Evolutionary conservation across 1,139 yeast species (phyloP).

Genomic region (Candida glucosophila): DNA sequence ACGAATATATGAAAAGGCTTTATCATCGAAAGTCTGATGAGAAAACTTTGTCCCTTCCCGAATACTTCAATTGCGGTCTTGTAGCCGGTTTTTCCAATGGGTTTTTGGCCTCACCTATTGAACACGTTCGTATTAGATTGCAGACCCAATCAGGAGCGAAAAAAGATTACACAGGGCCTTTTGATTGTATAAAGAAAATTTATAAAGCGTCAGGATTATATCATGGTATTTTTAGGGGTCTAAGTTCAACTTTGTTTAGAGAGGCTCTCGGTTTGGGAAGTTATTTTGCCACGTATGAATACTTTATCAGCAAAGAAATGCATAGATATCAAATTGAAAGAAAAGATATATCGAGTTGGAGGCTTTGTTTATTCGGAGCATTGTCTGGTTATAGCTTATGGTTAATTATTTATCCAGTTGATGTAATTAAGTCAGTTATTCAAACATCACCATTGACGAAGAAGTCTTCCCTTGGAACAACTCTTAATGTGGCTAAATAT

Average conservation of each 20-base stretch:
- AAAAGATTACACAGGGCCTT: conserved; percentile 58
- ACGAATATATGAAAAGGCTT: conserved; percentile 84
- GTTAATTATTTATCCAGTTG: conserved; percentile 75
- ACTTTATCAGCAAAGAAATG: conserved; percentile 62
- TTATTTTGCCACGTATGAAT: conserved; percentile 84
- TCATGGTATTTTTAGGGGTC: conserved; percentile 67
- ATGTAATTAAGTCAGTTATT: conserved; percentile 75
- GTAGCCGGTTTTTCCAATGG: conserved; percentile 89
- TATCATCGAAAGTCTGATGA: conserved; percentile 39
- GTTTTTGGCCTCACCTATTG: conserved; percentile 83
- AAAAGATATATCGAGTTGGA: conserved; percentile 74
- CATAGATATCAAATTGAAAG: conserved; percentile 32
- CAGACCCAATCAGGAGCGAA: conserved; percentile 66
- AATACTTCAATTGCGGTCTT: conserved; percentile 74
- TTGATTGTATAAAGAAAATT: conserved; percentile 64
- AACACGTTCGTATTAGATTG: conserved; percentile 82
- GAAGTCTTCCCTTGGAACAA: conserved; percentile 37
- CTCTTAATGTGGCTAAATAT: conserved; percentile 47
- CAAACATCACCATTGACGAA: conserved; percentile 66
- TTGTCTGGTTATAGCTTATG: conserved; percentile 82
- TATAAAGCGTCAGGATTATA: conserved; percentile 41
- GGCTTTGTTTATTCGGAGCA: conserved; percentile 75
- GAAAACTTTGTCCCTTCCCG: conserved; percentile 35
- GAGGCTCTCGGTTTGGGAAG: conserved; percentile 85
- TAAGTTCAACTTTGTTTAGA: conserved; percentile 71